Percentiles rank a stretch among this genome's conserved stretches.
These are phyloP conservation scores for Guadua angustifolia DNA, from an alignment of 176 grass and related monocot species.

Conservation along the genomic window DNA sequence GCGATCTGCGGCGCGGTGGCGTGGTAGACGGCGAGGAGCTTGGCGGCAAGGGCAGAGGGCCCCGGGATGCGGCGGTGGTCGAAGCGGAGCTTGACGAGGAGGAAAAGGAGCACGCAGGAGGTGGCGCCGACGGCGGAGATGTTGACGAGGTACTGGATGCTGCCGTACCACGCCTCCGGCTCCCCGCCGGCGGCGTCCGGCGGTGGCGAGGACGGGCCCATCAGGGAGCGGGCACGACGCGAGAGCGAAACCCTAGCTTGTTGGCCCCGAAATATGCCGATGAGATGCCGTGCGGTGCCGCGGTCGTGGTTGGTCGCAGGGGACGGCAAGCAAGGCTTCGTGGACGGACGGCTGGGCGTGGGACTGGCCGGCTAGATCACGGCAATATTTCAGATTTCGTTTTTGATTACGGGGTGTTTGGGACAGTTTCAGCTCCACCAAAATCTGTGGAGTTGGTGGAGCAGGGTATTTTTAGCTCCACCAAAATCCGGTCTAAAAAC, in stretches of 20 bases:
- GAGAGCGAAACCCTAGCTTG: slow-evolving; percentile 51
- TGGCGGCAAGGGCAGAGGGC: slow-evolving; percentile 79
- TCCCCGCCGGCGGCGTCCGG: slow-evolving; percentile 57
- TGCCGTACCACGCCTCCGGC: slow-evolving; percentile 88
- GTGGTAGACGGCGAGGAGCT: slow-evolving; percentile 96
- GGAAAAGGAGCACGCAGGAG: slow-evolving; percentile 87
- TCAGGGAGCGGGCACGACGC: slow-evolving; percentile 7
- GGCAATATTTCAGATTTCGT: no score
- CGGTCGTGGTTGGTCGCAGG: slow-evolving; percentile 16
- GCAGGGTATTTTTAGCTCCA: no score
- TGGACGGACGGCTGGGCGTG: not conserved
- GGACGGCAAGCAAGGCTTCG: slow-evolving; percentile 4
- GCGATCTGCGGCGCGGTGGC: slow-evolving; percentile 91
- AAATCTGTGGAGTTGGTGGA: no score
- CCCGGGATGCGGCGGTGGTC: slow-evolving; percentile 97
- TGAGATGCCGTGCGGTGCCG: slow-evolving; percentile 21
- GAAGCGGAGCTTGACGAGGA: slow-evolving; percentile 90
- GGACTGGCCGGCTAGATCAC: no score
- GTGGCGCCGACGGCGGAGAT: slow-evolving; percentile 86
- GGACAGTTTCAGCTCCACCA: no score
- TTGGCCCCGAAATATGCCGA: slow-evolving; percentile 31
- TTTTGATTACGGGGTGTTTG: no score
- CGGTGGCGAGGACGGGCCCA: slow-evolving; percentile 44
- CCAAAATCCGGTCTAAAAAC: no score
- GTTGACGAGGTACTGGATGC: slow-evolving; percentile 97